These are phyloP conservation scores for Peronospora farinosa DNA, from an alignment of 352 stramenopile species.

Conservation along the genomic window DNA sequence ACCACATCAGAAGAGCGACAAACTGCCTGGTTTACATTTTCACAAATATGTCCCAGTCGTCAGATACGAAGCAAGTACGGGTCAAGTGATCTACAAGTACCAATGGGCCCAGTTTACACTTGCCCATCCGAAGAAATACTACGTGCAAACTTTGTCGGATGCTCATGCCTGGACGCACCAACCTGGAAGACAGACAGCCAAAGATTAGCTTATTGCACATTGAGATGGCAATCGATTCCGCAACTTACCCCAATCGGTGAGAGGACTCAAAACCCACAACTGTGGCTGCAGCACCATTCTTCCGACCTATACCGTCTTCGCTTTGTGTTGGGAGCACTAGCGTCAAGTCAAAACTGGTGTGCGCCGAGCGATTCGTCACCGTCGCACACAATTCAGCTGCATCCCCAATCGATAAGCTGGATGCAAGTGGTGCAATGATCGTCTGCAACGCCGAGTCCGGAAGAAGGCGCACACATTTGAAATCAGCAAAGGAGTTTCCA, in stretches of 20 bases:
- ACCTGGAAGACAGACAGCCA: conserved; percentile 17
- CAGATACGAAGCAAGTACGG: conserved; percentile 55
- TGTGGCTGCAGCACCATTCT: neutral
- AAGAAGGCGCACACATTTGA: conserved; percentile 30
- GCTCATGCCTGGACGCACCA: conserved; percentile 43
- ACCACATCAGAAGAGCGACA: too few relatives aligned
- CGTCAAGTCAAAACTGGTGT: conserved; percentile 56
- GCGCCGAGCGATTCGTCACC: conserved; percentile 45
- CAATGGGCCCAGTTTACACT: conserved; percentile 38
- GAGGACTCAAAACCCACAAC: conserved; percentile 59
- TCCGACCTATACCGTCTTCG: neutral
- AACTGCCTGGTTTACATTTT: conserved; percentile 9
- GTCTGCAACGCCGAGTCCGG: conserved; percentile 42
- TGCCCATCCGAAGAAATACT: conserved; percentile 42
- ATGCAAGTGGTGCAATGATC: conserved; percentile 31
- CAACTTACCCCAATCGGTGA: conserved; percentile 58
- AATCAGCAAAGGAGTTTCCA: conserved; percentile 17
- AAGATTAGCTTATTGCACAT: conserved; percentile 1
- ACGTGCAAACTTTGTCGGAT: conserved; percentile 58
- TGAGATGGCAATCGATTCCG: conserved; percentile 9
- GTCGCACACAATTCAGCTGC: conserved; percentile 36
- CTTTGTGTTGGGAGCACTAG: conserved; percentile 35
- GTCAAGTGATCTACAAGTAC: conserved; percentile 56
- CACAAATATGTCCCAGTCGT: conserved; percentile 31
- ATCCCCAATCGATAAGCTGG: conserved; percentile 13